A percentile compares a stretch with the other conserved stretches of the same genome.
Evolutionary conservation across 2,329 filamentous ascomycete species (phyloP).

Genomic region (Apiospora sp.): DNA sequence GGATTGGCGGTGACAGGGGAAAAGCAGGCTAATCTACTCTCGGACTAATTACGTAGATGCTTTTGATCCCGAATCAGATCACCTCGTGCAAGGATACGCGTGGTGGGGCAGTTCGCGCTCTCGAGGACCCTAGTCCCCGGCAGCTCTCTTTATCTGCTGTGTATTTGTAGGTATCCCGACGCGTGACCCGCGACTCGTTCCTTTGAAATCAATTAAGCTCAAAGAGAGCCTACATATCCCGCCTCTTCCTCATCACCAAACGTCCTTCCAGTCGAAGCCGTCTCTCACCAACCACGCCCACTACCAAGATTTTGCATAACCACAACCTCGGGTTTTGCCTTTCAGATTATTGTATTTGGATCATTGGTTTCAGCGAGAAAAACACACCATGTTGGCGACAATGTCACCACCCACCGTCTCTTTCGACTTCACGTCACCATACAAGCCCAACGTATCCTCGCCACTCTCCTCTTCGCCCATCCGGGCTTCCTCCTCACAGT

Average conservation of each 20-base stretch:
- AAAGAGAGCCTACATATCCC: neutral
- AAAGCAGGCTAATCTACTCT: neutral
- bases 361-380: neutral
- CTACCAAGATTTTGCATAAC: constrained; percentile 6
- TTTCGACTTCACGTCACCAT: constrained; percentile 47
- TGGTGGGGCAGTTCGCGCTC: neutral
- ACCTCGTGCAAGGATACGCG: constrained; percentile 4
- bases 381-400: constrained; percentile 44
- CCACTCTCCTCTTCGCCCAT: constrained; percentile 67
- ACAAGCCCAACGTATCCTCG: constrained; percentile 59
- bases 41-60: neutral
- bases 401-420: constrained; percentile 53
- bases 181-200: neutral
- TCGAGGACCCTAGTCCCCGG: neutral
- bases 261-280: neutral
- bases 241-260: neutral
- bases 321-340: neutral
- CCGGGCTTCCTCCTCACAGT: constrained; percentile 58
- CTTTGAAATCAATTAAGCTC: neutral
- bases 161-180: neutral
- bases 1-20: neutral
- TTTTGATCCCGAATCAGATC: neutral
- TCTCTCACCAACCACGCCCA: neutral
- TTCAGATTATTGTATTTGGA: neutral
- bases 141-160: neutral